A percentile compares a stretch with the other conserved stretches of the same genome.
phyloP scores from a whole-genome alignment of 305 asterid species.

The Euphrasia arctica region DNA sequence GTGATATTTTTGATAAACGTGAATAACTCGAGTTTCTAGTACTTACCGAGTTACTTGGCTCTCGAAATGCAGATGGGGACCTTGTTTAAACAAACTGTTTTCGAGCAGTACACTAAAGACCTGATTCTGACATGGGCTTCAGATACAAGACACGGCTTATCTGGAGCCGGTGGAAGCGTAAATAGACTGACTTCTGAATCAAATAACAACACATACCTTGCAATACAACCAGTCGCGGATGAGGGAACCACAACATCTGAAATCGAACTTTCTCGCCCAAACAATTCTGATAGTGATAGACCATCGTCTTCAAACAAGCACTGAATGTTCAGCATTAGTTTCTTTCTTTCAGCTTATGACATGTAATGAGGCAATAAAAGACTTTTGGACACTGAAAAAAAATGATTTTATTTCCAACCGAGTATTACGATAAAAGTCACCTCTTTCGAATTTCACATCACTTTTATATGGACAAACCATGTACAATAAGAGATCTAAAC shows the following conservation, averaged over 20 bases:
- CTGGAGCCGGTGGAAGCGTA: slow-evolving; percentile 13
- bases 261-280: slow-evolving; percentile 38
- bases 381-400: neutral
- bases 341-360: slow-evolving; percentile 7
- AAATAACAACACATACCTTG: slow-evolving; percentile 30
- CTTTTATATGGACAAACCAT: slow-evolving; percentile 1
- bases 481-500: slow-evolving; percentile 9
- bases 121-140: slow-evolving; percentile 38
- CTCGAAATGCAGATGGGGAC: slow-evolving; percentile 67
- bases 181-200: slow-evolving; percentile 26
- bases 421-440: neutral
- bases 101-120: slow-evolving; percentile 29
- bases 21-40: neutral
- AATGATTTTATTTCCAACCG: neutral
- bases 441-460: neutral
- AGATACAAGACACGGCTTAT: slow-evolving; percentile 18
- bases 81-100: slow-evolving; percentile 58
- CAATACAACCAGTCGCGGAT: slow-evolving; percentile 27
- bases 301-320: slow-evolving; percentile 5
- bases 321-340: slow-evolving; percentile 7
- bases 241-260: slow-evolving; percentile 20
- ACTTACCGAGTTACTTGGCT: slow-evolving; percentile 8
- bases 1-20: neutral
- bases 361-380: neutral
- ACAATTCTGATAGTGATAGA: slow-evolving; percentile 17